A percentile compares a stretch with the other conserved stretches of the same genome.
Evolutionary conservation across 768 basidiomycete genomes (phyloP).

Genomic region (Trametes elegans): DNA sequence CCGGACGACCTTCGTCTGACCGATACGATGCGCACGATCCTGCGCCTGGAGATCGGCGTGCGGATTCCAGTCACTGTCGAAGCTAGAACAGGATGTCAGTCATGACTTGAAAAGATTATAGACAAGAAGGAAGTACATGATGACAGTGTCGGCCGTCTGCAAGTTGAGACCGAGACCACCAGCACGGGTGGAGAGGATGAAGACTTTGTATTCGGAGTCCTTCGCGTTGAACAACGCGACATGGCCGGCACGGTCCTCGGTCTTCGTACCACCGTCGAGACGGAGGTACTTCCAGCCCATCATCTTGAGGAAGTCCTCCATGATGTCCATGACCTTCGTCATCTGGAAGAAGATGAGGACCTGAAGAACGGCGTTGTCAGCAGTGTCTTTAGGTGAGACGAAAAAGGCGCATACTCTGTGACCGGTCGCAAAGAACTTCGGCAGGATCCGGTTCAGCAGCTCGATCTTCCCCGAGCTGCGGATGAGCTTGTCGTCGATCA

Average conservation of each 20-base stretch:
- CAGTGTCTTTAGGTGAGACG: neutral
- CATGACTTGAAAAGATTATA: neutral
- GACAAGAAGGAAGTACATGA: conserved; percentile 59
- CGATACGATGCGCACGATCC: conserved; percentile 99
- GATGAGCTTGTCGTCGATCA: conserved; percentile 82
- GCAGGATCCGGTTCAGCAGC: conserved; percentile 84
- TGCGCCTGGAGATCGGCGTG: conserved; percentile 99
- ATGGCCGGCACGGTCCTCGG: conserved; percentile 87
- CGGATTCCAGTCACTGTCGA: conserved; percentile 92
- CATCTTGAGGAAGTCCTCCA: conserved; percentile 92
- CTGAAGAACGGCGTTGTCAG: conserved; percentile 35
- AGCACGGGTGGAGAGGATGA: conserved; percentile 91
- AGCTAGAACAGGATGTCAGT: conserved; percentile 39
- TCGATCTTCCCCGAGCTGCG: conserved; percentile 94
- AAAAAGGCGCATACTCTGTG: conserved; percentile 63
- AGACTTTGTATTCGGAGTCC: conserved; percentile 83
- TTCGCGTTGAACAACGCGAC: conserved; percentile 89
- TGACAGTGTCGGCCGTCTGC: conserved; percentile 94
- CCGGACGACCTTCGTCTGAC: conserved; percentile 96
- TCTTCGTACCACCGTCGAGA: conserved; percentile 95
- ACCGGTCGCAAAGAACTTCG: conserved; percentile 89
- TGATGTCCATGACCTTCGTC: conserved; percentile 99
- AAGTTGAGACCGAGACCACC: conserved; percentile 93
- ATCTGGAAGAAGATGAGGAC: conserved; percentile 99
- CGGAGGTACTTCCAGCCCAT: conserved; percentile 86